Evolutionary conservation across 73 alveolate genomes (phyloP), one percentile per base, ranked within the genome.

Genomic region (Paramecium bursaria): DNA sequence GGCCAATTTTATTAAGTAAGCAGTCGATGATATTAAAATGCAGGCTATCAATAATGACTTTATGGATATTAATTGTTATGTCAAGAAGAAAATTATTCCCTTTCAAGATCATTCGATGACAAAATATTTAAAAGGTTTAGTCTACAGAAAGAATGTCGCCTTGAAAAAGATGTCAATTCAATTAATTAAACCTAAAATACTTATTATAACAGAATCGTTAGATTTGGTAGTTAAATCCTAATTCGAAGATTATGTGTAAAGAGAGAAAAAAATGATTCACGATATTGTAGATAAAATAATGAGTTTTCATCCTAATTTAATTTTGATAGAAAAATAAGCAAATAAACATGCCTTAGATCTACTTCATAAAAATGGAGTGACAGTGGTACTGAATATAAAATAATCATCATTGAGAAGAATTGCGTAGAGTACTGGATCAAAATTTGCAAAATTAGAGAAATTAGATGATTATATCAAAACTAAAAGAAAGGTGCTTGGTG

Each of bases 361-460:
- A 13, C 44, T 53, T 67, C 44, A 47, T 42, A 67, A 67, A 67
- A 39, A n/a, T 6, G 50, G 50, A 7, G 44, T 67, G 3, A 67
- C 82, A 6, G 82, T 67, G 3, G 82, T 67, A 21, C 17, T 39
- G 11, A 67, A 67, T 39, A 47, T 67, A 3, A 67, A 67, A 21
- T 25, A 39, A 5, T 57, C 33, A 39, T 14, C 19, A 67, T 67
- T 67, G 44, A 67, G 55, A 17, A 67, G 44, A 14, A 67, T 67
- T 21, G 82, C 82, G 2, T 39, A 67, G 44, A 19, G 82, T 6
- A 67, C 82, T 7, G 82, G 55, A 1, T 31, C 82, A 21, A 67
- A 67, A 4, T 31, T 42, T 39, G 30, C 44, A 7, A 44, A 42
- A 11, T 47, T 67, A 1, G 82, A 67, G 7, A 67, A 67, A 35